Percentiles rank a stretch among this genome's conserved stretches.
Evolutionary conservation across 306 rosid species (phyloP).

Genomic region (Clitoria ternatea): DNA sequence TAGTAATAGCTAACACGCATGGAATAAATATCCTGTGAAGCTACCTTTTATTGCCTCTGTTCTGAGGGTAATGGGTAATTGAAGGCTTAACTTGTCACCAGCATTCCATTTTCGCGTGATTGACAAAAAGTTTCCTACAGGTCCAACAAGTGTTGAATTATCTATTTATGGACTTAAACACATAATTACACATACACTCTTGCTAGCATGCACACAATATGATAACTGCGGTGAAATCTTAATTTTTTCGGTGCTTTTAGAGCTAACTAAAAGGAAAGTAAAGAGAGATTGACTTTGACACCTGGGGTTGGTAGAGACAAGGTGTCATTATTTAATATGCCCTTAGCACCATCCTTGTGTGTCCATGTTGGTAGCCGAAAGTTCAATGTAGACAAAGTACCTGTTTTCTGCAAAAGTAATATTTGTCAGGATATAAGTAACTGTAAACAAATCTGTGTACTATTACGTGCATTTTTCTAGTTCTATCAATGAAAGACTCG

Average conservation of each 20-base stretch:
- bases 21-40: background rate
- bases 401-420: constrained; percentile 29
- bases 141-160: background rate
- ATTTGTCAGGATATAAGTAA: background rate
- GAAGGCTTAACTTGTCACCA: constrained; percentile 53
- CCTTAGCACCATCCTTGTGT: constrained; percentile 36
- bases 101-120: constrained; percentile 49
- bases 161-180: background rate
- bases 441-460: background rate
- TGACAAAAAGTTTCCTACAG: constrained; percentile 53
- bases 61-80: constrained; percentile 58
- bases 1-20: background rate
- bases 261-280: background rate
- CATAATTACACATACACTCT: background rate
- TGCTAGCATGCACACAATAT: background rate
- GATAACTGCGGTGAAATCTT: background rate
- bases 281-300: constrained; percentile 10
- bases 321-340: constrained; percentile 34
- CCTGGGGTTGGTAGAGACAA: constrained; percentile 50
- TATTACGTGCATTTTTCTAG: background rate
- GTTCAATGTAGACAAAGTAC: constrained; percentile 45
- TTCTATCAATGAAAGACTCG: background rate
- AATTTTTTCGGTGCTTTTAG: background rate
- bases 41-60: constrained; percentile 65
- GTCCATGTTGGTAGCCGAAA: constrained; percentile 72